These are phyloP conservation scores for Cutaneotrichosporon cyanovorans DNA, from an alignment of 1,284 basidiomycete species.

Conservation along the genomic window DNA sequence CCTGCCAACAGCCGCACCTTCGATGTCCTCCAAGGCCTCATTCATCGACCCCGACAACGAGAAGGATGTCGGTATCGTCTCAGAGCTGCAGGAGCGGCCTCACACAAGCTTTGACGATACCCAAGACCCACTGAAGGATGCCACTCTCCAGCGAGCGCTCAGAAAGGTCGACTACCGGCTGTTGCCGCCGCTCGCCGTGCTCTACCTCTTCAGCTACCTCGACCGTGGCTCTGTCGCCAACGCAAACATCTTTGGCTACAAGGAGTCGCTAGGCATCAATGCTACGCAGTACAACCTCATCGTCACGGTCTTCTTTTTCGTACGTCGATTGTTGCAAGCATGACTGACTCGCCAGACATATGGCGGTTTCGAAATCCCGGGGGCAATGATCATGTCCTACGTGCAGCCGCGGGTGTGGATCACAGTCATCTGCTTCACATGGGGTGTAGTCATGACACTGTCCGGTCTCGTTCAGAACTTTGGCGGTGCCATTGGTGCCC, in stretches of 20 bases:
- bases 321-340: not conserved
- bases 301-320: slow-evolving; percentile 20
- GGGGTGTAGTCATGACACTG: slow-evolving; percentile 55
- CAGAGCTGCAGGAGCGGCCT: no score
- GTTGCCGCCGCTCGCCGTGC: slow-evolving; percentile 32
- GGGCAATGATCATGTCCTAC: slow-evolving; percentile 15
- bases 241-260: slow-evolving; percentile 17
- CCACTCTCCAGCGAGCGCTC: slow-evolving; percentile 6
- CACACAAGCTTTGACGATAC: no score
- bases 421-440: slow-evolving; percentile 40
- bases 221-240: slow-evolving; percentile 20
- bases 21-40: not conserved
- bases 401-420: slow-evolving; percentile 33
- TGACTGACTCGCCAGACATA: slow-evolving; percentile 5
- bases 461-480: slow-evolving; percentile 55
- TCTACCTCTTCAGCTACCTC: slow-evolving; percentile 29
- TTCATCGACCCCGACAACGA: not conserved
- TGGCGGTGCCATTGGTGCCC: slow-evolving; percentile 39
- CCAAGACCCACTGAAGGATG: slow-evolving; percentile 1
- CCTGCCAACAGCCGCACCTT: no score
- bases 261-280: slow-evolving; percentile 10
- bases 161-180: slow-evolving; percentile 26
- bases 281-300: slow-evolving; percentile 18
- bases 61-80: not conserved
- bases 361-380: slow-evolving; percentile 14